Base-by-base conservation (phyloP, 768 basidiomycete species). In the Psilocybe cyanescens region DNA sequence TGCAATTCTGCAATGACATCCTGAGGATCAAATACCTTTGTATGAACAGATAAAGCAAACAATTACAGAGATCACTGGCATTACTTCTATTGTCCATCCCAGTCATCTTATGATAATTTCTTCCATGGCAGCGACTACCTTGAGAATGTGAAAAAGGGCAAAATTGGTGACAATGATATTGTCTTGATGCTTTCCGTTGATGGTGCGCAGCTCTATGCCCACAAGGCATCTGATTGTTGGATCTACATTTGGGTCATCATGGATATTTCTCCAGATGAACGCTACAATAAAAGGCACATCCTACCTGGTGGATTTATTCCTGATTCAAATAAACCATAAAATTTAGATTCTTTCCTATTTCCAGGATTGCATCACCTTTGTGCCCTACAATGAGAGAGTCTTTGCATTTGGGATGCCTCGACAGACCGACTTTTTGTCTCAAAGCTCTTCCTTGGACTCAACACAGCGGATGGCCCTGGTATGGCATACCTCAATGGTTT, bases 181-280 rank as follows among this genome's bases (percentile, higher is more conserved):
- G 19, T 19, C 19, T 19, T 19, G 19, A 19, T 19, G 19, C 19
- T 19, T 19, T 19, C 19, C 19, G 1, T 19, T 19, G 19, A 19
- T 19, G 19, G 19, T 1, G 19, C 19, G 1, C 79, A 81, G 61
- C 72, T 82, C 0, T 80, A 77, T 60, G 62, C 56, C 6, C 68
- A 70, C 59, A 80, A 80, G 62, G 58, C 61, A 31, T 81, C 79
- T 0, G 76, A 80, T 50, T 72, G 68, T 28, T 79, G 77, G 78
- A 76, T 80, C 5, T 71, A 60, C 29, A 74, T 81, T 4, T 81
- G 79, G 78, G 60, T 79, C 11, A 63, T 81, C 9, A 54, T 72
- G 14, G 67, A 79, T 57, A 63, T 70, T 24, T 55, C 61, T 16
- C 74, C 74, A 1, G 64, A 71, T 14, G n/a, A 58, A 5, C 68